These are phyloP conservation scores for Ploettnerulaceae sp. DNA, from an alignment of 2,329 filamentous ascomycete species.

Conservation along the genomic window DNA sequence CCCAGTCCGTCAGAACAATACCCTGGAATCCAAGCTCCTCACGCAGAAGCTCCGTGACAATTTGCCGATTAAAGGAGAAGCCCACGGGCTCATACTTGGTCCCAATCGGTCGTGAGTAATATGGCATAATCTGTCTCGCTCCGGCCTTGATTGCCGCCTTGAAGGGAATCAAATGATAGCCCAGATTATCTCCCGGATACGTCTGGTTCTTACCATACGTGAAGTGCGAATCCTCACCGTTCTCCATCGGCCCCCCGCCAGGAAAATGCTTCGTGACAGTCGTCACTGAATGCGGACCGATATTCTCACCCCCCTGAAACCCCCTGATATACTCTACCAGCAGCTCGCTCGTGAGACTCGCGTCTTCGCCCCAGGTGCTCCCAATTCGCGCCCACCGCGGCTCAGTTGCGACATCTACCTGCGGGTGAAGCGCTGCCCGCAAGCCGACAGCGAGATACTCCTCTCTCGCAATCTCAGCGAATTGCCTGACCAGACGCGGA, in stretches of 20 bases:
- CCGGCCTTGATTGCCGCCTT: not conserved
- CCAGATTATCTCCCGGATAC: not conserved
- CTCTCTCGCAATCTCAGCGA: not conserved
- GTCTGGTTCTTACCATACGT: not conserved
- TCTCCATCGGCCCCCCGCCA: not conserved
- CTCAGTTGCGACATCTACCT: not conserved
- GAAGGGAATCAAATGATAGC: conserved; percentile 4
- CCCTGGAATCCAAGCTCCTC: conserved; percentile 1
- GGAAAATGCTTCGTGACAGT: conserved; percentile 5
- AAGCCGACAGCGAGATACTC: not conserved
- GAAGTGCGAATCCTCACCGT: not conserved
- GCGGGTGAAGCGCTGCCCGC: not conserved
- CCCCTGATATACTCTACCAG: not conserved
- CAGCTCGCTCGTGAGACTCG: not conserved
- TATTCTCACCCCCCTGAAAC: not conserved
- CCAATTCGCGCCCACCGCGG: not conserved
- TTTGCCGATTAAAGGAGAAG: not conserved
- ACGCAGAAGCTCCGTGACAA: not conserved
- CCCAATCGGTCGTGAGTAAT: not conserved
- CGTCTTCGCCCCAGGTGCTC: not conserved
- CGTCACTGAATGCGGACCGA: not conserved
- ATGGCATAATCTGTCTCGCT: conserved; percentile 1
- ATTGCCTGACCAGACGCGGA: not conserved
- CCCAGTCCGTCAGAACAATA: conserved; percentile 1
- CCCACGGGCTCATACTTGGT: not conserved